Evolutionary conservation across 768 basidiomycete genomes (phyloP), one percentile per base, ranked within the genome.

Genomic region (Rhizopogon rudus): DNA sequence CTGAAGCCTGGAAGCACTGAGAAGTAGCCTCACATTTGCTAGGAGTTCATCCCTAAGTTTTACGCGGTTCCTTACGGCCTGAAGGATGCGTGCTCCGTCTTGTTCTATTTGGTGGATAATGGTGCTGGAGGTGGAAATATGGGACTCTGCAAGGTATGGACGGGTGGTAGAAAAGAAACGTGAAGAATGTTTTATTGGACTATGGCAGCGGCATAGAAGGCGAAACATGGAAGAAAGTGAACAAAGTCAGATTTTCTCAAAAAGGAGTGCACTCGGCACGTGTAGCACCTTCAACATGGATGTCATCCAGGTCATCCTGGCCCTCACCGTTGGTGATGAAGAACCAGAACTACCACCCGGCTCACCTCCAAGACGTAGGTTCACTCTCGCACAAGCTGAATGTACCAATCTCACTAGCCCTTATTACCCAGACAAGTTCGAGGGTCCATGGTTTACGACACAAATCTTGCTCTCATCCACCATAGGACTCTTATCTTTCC

Each of bases 391-490:
- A 54, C 3, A 40, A n/a, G 44, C 45, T 33, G 12, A 40, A 7
- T 25, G 33, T 51, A 45, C 2, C 40, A 52, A 31, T n/a, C n/a
- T 42, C 33, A 28, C 44, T 61, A 5, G 25, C 25, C 25, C 25
- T 25, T 25, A 25, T 53, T 62, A 64, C 16, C 10, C 63, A 91
- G 89, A 77, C 60, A 89, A 81, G 65, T 93, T 90, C 67, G 86
- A 91, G 65, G 95, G 96, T 0, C 93, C 94, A 35, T 98, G 97
- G 97, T 89, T 99, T 71, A 84, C 84, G 20, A 97, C 95, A 1
- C 96, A 98, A 69, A 75, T 96, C 16, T 70, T 79, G 2, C 82
- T 98, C 33, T 90, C 96, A 3, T 75, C 81, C 12, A 70, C 79
- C 16, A 84, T 99, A 55, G 96, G 97, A 2, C 41, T 93, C 1